These are phyloP conservation scores for Chenopodium suecicum DNA, from an alignment of 148 eudicot genomes.

Conservation along the genomic window DNA sequence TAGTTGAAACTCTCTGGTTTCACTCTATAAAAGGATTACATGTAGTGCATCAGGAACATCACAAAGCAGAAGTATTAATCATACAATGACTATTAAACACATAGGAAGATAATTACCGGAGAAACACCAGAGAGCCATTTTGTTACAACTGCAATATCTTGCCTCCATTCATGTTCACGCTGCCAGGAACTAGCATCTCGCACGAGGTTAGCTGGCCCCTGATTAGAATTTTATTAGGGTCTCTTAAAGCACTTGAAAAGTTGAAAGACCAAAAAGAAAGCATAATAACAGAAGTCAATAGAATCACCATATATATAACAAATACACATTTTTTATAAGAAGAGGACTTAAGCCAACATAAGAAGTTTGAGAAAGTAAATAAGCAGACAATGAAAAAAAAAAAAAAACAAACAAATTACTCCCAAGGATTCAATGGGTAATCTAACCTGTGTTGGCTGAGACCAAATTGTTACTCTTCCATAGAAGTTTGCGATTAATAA, in stretches of 20 bases:
- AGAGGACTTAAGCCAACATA: too few relatives aligned
- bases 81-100: constrained; percentile 18
- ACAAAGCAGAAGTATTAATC: constrained; percentile 11
- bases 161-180: constrained; percentile 96
- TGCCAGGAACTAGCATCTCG: constrained; percentile 94
- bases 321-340: background rate
- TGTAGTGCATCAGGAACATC: background rate
- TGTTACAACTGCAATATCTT: constrained; percentile 97
- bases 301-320: background rate
- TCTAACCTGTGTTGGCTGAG: constrained; percentile 81
- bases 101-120: constrained; percentile 50
- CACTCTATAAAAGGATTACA: background rate
- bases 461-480: constrained; percentile 94
- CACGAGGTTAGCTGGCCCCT: constrained; percentile 87
- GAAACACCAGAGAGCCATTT: constrained; percentile 97
- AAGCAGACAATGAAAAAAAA: background rate
- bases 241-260: background rate
- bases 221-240: constrained; percentile 16
- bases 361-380: background rate
- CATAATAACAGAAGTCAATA: background rate
- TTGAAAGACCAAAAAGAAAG: background rate
- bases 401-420: background rate
- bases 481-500: constrained; percentile 87
- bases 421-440: background rate
- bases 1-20: background rate